phyloP scores from a whole-genome alignment of 495 filamentous ascomycete species.

The Staphylotrichum longicolle region DNA sequence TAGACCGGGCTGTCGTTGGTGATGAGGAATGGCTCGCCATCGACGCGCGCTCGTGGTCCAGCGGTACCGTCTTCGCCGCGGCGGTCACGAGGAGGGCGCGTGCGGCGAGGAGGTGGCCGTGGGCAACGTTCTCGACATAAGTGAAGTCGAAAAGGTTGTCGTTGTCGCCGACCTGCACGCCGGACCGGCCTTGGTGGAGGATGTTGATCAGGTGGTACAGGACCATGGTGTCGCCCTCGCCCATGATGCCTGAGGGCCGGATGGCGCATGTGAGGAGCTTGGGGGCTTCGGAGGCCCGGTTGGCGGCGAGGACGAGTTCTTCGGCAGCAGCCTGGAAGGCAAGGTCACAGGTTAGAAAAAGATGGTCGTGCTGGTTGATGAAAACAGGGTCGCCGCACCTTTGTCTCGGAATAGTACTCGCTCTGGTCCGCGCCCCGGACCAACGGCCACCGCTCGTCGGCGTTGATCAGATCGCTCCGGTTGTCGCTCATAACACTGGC shows the following conservation, averaged over 20 bases:
- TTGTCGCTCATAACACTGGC: constrained; percentile 85
- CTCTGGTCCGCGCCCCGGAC: constrained; percentile 66
- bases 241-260: constrained; percentile 87
- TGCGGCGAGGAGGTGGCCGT: constrained; percentile 71
- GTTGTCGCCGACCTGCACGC: constrained; percentile 84
- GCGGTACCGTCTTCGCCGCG: constrained; percentile 53
- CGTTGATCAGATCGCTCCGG: constrained; percentile 76
- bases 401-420: constrained; percentile 91
- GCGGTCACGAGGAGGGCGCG: constrained; percentile 65
- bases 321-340: constrained; percentile 76
- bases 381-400: constrained; percentile 48
- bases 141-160: constrained; percentile 86
- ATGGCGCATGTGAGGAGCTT: constrained; percentile 73
- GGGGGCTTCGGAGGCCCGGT: constrained; percentile 60
- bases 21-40: constrained; percentile 93
- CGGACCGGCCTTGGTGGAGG: constrained; percentile 61
- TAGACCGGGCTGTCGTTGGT: constrained; percentile 90
- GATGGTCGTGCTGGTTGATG: background rate
- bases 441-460: constrained; percentile 82
- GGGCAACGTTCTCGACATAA: constrained; percentile 74
- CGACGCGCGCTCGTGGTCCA: constrained; percentile 76
- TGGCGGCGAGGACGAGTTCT: constrained; percentile 76
- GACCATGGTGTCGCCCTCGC: constrained; percentile 76
- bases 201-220: constrained; percentile 63
- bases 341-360: background rate